Evolutionary conservation across 495 filamentous ascomycete species (phyloP).

Genomic region (Elaphomyces granulatus): DNA sequence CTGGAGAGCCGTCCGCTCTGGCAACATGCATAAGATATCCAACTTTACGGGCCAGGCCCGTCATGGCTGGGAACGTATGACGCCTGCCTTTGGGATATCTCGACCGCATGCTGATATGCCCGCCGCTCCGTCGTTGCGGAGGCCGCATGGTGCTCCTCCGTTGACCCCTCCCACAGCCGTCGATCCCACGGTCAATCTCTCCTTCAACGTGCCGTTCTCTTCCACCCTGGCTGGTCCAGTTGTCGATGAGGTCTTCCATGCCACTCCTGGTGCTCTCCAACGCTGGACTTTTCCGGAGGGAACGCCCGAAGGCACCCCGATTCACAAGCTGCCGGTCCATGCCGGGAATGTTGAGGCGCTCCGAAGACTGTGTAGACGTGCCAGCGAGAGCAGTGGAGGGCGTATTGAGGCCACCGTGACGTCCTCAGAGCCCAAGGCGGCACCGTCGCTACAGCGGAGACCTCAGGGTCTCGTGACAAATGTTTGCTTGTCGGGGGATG

Average conservation of each 20-base stretch:
- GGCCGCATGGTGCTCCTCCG: slow-evolving; percentile 48
- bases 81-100: slow-evolving; percentile 68
- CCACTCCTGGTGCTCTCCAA: slow-evolving; percentile 63
- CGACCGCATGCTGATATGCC: slow-evolving; percentile 61
- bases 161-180: slow-evolving; percentile 48
- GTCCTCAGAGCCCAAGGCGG: slow-evolving; percentile 65
- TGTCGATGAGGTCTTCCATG: slow-evolving; percentile 79
- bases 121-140: slow-evolving; percentile 51
- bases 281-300: slow-evolving; percentile 88
- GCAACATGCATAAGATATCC: slow-evolving; percentile 81
- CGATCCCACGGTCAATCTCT: slow-evolving; percentile 59
- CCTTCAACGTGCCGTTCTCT: slow-evolving; percentile 92
- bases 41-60: slow-evolving; percentile 68
- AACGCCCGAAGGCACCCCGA: slow-evolving; percentile 63
- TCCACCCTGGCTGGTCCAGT: slow-evolving; percentile 84
- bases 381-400: slow-evolving; percentile 54
- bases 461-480: slow-evolving; percentile 72
- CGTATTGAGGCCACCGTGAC: slow-evolving; percentile 68
- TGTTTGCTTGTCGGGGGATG: slow-evolving; percentile 73
- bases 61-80: slow-evolving; percentile 89
- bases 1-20: slow-evolving; percentile 10
- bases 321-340: slow-evolving; percentile 80
- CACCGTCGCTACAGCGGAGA: slow-evolving; percentile 47
- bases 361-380: slow-evolving; percentile 59
- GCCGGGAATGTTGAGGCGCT: slow-evolving; percentile 66